These are phyloP conservation scores for Umbilicus rupestris DNA, from an alignment of 164 flowering plant genomes.

Conservation along the genomic window DNA sequence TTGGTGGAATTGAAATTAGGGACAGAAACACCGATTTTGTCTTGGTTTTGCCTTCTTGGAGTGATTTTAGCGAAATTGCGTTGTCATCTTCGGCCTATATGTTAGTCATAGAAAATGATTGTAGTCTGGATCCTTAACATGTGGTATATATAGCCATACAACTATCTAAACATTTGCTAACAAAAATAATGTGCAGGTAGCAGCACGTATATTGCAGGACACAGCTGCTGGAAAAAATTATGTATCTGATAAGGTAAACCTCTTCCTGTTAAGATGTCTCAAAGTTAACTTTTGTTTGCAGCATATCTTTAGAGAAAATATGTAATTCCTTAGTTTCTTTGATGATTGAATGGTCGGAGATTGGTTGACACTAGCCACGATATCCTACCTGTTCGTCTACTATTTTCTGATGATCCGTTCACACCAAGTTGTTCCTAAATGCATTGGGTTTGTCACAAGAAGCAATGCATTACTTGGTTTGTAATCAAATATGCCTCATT, in stretches of 20 bases:
- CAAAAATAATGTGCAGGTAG: constrained; percentile 34
- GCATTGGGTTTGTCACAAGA: neutral
- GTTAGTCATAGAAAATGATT: neutral
- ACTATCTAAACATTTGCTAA: neutral
- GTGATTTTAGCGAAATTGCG: neutral
- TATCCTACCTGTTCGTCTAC: neutral
- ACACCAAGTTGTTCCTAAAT: neutral
- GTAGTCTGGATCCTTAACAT: neutral
- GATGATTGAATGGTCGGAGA: neutral
- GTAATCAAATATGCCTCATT: neutral
- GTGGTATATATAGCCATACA: neutral
- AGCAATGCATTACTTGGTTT: neutral
- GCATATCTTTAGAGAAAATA: neutral
- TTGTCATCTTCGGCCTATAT: neutral
- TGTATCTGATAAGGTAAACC: constrained; percentile 71
- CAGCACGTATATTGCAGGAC: constrained; percentile 79
- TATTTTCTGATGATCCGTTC: neutral
- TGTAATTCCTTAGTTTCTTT: neutral
- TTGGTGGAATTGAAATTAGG: neutral
- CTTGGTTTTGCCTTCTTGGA: neutral
- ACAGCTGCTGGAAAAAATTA: constrained; percentile 73
- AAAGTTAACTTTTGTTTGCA: neutral
- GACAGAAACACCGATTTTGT: neutral
- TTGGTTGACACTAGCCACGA: too few relatives aligned
- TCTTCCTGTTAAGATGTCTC: neutral